Base-by-base conservation (phyloP, 257 asterid genomes). In the Petunia axillaris region DNA sequence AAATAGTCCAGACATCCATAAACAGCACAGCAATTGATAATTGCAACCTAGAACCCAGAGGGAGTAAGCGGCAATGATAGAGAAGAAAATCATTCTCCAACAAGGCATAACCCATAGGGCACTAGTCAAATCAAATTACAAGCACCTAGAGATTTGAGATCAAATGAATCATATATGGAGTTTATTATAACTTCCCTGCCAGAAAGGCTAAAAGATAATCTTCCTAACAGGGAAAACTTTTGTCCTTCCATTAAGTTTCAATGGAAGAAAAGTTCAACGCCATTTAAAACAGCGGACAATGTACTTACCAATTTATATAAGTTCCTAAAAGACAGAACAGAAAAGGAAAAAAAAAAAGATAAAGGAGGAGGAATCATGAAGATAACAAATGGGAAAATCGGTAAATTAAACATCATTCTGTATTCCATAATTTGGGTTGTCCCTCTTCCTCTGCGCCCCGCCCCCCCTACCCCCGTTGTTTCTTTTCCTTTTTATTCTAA, bases 1-100 rank as follows among this genome's bases (percentile, higher is more conserved):
- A 71, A 39, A 71, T 55, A 71, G 77, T 71, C 60, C 60, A 35
- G 44, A 71, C 43, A 10, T 71, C 77, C 60, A 71, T 48, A 71
- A 71, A 71, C 43, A 71, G 43, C 0, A 35, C 10, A 41, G 35
- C 1, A 50, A 48, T 25, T 35, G 68, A 71, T 36, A 50, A 35
- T 50, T 35, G 44, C 15, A 48, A 9, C 3, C 77, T 50, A 48
- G 60, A 5, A 71, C 77, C 77, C 25, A 71, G 60, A 35, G 25
- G 44, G 48, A 48, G 60, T 9, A 71, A 48, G 25, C 59, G 35
- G 16, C 25, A 71, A 71, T 71, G 25, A 71, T 48, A 46, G 60
- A 71, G 43, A 71, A 71, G 25, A 71, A 71, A 71, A 71, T 71
- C 35, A 5, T 35, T 55, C 77, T 71, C 60, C 43, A 48, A 25